Base-by-base conservation (phyloP, 169 alveolate species). In the Plasmodium vinckei region DNA sequence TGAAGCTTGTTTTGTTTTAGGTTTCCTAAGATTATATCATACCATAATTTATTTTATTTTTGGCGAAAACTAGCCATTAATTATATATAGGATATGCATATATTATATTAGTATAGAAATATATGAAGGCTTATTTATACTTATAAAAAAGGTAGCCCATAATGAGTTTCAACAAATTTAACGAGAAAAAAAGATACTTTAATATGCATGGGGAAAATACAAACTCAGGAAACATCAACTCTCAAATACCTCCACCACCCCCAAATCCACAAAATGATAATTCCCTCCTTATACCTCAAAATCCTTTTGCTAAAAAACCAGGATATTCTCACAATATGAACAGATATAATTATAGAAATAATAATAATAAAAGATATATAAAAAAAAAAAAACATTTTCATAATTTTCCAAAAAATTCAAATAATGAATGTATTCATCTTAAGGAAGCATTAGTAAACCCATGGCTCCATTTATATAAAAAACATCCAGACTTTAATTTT, bases 381-480 rank as follows among this genome's bases (percentile, higher is more conserved):
- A 75, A 75, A 39, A 79, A 53, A 27, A 79, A 79, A 69, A 79
- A 68, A 56, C 54, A 46, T 67, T 51, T n/a, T 23, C 77, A 68
- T 27, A 5, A 79, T 17, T 79, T 27, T 67, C 12, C 47, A 21
- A 53, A 59, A 25, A 17, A 79, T 56, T 68, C 51, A 23, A 64
- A 51, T 47, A 57, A 69, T 39, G 82, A 49, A 15, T 13, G 25
- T 0, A 15, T 61, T 9, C 19, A 54, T 25, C 39, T 67, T 15
- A 64, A 46, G 46, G 89, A 79, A 25, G 79, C 89, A 54, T 12
- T 79, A 0, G 71, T 15, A 23, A 82, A 79, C 21, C 89, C 89
- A 54, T 79, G 89, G 89, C 23, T 44, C n/a, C 89, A 51, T 13
- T 46, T 65, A 59, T 79, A 79, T 25, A 59, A 39, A 23, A 79